A percentile compares a stretch with the other conserved stretches of the same genome.
Evolutionary conservation across 768 basidiomycete genomes (phyloP).

Genomic region (Suillus clintonianus): DNA sequence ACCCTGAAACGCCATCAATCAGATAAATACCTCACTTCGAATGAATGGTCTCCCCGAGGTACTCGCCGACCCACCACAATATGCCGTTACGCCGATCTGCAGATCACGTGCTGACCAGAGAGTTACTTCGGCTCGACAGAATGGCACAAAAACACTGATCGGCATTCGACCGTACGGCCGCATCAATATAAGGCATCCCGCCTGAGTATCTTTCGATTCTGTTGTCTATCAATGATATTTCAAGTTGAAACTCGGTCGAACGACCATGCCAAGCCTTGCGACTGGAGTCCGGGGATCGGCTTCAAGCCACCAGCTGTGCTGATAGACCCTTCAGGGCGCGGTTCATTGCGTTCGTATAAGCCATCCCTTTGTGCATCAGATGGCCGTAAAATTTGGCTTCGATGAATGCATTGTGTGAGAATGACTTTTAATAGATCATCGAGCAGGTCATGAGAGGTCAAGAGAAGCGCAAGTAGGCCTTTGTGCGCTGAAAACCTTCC

Average conservation of each 20-base stretch:
- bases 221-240: background rate
- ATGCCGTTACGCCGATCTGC: background rate
- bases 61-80: background rate
- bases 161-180: too few relatives aligned
- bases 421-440: background rate
- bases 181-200: background rate
- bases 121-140: background rate
- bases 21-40: background rate
- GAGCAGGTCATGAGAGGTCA: background rate
- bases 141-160: background rate
- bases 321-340: background rate
- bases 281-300: background rate
- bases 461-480: background rate
- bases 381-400: background rate
- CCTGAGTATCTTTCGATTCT: background rate
- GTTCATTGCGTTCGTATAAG: background rate
- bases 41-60: background rate
- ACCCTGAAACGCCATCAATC: background rate
- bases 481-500: background rate
- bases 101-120: background rate
- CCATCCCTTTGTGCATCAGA: background rate
- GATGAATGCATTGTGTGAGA: background rate
- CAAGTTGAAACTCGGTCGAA: background rate
- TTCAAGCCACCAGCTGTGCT: background rate
- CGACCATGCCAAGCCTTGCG: background rate